Evolutionary conservation across 306 rosid species (phyloP), one percentile per base, ranked within the genome.

Genomic region (Malus fusca): DNA sequence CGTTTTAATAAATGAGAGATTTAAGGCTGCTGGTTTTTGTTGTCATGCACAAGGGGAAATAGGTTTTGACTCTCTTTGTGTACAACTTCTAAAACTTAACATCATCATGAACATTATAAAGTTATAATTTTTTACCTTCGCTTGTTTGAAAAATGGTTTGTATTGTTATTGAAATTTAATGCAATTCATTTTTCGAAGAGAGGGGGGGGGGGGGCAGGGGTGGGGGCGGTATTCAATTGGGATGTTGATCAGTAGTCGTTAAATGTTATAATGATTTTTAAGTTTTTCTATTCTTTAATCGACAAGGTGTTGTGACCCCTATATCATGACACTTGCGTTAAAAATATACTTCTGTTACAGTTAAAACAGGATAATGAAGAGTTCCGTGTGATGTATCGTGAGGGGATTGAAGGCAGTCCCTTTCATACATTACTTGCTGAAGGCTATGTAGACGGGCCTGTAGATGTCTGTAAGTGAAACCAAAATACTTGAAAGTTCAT

Each of bases 331-430:
- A 31, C 68, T 31, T 15, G 18, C 6, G 15, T 8, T 69, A 17
- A n/a, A 6, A 75, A 25, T 80, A 52, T 68, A 59, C 83, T 77
- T 83, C 35, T 82, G 77, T 78, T 71, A 69, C 95, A 96, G 99
- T 79, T 89, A 76, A 96, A 92, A 83, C 98, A 96, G 46, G 99
- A 92, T n/a, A 90, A 78, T 23, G 99, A 92, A 73, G 97, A 90
- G 67, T 92, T 84, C 48, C 97, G 99, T 19, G 98, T 96, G 21
- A 96, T 96, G 99, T 96, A 92, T 82, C 89, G 91, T 12, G 97
- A 90, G 83, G 99, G 98, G 71, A 88, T 85, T 22, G 74, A 85
- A 80, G 99, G 98, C 81, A 84, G 89, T 83, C 98, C 99, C 4
- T 90, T 79, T 82, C 98, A 96, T 84, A 81, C 93, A 10, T 82